A percentile compares a stretch with the other conserved stretches of the same genome.
Conservation (phyloP, 331 rosid genomes). For the Stylosanthes scabra region DNA sequence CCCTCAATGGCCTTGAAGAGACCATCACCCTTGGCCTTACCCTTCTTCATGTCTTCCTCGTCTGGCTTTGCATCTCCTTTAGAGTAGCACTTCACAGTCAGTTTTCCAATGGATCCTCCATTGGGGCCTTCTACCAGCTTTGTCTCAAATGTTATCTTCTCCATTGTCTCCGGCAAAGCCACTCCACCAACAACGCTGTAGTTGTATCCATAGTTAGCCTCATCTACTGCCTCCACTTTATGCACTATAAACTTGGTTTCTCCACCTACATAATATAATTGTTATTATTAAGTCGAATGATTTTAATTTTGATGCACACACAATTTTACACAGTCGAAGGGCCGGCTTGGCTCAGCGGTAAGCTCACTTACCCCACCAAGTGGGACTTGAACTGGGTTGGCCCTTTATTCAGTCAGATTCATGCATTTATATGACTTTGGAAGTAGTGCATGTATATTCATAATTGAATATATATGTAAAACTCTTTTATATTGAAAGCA, state of each 20-base stretch:
- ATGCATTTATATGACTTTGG: no score
- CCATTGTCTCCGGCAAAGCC: conserved; percentile 32
- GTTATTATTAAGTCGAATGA: no score
- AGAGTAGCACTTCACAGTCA: conserved; percentile 15
- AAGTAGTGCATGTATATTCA: no score
- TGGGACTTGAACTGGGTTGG: no score
- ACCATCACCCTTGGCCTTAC: conserved; percentile 46
- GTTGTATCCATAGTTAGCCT: conserved; percentile 39
- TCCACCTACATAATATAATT: conserved; percentile 43
- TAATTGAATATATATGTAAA: no score
- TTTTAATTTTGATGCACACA: no score
- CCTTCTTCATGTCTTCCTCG: conserved; percentile 38
- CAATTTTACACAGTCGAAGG: no score
- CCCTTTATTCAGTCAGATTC: no score
- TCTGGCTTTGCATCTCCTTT: conserved; percentile 44
- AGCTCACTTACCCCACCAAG: no score
- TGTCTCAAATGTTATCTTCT: conserved; percentile 55
- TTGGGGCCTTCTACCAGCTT: conserved; percentile 42
- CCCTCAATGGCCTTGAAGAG: conserved; percentile 50
- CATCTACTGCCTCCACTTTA: conserved; percentile 55
- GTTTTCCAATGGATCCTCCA: conserved; percentile 58
- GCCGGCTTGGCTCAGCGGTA: no score
- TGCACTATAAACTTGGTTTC: conserved; percentile 53
- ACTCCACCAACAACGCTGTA: conserved; percentile 62
- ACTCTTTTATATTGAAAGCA: no score